Conservation (phyloP, 768 basidiomycete genomes). For the Suillus alpinus region DNA sequence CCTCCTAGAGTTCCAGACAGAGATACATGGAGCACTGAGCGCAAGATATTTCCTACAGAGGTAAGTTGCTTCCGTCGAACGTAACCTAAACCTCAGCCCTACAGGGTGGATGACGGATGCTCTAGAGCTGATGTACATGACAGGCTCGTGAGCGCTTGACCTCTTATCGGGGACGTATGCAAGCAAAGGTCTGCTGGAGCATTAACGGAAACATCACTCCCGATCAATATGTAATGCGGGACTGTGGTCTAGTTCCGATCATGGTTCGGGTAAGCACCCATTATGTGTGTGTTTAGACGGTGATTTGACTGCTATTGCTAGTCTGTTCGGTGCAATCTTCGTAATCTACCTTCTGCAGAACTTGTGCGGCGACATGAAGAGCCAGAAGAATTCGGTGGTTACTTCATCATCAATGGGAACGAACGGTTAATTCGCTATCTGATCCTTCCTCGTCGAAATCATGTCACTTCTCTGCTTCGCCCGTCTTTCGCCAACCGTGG, state of each 20-base stretch:
- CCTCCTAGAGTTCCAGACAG: constrained; percentile 86
- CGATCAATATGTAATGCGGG: constrained; percentile 66
- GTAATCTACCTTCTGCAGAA: constrained; percentile 77
- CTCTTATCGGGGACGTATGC: constrained; percentile 91
- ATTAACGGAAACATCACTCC: constrained; percentile 63
- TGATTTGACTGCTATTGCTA: constrained; percentile 27
- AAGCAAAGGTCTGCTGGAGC: constrained; percentile 81
- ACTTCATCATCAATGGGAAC: constrained; percentile 98
- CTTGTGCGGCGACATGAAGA: constrained; percentile 92
- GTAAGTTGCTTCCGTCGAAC: constrained; percentile 37
- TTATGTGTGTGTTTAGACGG: background rate
- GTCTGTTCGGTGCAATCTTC: constrained; percentile 93
- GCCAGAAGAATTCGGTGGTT: constrained; percentile 97
- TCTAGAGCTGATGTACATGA: background rate
- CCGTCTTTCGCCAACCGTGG: constrained; percentile 91
- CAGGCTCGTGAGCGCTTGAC: constrained; percentile 92
- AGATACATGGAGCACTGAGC: constrained; percentile 69
- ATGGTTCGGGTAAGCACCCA: constrained; percentile 86
- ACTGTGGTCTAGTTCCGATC: constrained; percentile 91
- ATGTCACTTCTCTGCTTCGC: constrained; percentile 89
- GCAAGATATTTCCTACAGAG: constrained; percentile 86
- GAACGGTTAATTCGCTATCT: constrained; percentile 98
- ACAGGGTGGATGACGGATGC: background rate
- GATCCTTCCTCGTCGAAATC: constrained; percentile 92
- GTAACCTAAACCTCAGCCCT: background rate